Base-by-base conservation (phyloP, 306 rosid genomes). In the Acmispon strigosus region DNA sequence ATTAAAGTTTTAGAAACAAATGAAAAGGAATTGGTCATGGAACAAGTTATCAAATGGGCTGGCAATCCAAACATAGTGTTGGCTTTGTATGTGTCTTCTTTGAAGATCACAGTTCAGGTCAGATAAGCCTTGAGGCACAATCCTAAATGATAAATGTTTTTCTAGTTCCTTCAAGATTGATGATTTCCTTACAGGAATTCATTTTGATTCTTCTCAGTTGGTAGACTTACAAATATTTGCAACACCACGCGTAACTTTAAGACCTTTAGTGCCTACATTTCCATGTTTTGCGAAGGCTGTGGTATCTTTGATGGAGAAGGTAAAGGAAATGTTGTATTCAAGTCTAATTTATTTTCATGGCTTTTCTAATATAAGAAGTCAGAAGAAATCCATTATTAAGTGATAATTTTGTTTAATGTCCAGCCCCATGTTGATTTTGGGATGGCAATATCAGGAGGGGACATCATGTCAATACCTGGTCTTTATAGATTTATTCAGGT, bases 401-500 rank as follows among this genome's bases (percentile, higher is more conserved):
- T 74, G 50, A 74, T 64, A 57, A 24, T 37, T 61, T 9, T 66
- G 34, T 59, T 72, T 18, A 16, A 24, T 59, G 5, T 85, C 76
- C 89, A 93, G 98, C 98, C 96, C 22, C 94, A 84, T 62, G 85
- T 93, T 45, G 98, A 93, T 76, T 93, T 93, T 52, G 98, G 97
- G 65, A 50, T 90, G 83, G 85, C 83, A 53, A 63, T 93, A 84
- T 76, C 82, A 52, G 98, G 98, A 84, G 98, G 88, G 69, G 98
- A 93, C 78, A 19, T 87, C 72, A 90, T 93, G 98, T 80, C 97
- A 55, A 87, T 93, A 70, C 97, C 96, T 8, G 97, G 97, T 73
- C 82, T 93, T 55, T 87, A 93, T 75, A 83, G 81, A 72, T 86
- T 77, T 83, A 73, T 89, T 86, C 97, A 93, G 98, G 98, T 93